These are phyloP conservation scores for Talaromyces ruber DNA, from an alignment of 495 filamentous ascomycete genomes.

Conservation along the genomic window DNA sequence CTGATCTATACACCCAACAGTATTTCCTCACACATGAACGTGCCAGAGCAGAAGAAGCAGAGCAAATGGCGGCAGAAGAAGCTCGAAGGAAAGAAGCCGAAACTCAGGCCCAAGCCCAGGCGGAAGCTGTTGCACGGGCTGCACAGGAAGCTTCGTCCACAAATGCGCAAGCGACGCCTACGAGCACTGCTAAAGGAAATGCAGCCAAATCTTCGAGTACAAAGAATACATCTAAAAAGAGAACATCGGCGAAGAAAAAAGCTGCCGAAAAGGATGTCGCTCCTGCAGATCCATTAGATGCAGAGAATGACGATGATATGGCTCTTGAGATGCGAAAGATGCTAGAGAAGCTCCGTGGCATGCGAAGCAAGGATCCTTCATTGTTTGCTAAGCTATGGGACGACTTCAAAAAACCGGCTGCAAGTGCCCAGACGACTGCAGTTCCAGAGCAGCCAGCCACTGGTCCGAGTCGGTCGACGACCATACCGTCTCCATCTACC, in stretches of 20 bases:
- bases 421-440: neutral
- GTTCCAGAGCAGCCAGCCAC: neutral
- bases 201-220: neutral
- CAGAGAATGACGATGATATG: slow-evolving; percentile 12
- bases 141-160: slow-evolving; percentile 2
- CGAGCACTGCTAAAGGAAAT: neutral
- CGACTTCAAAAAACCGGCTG: slow-evolving; percentile 19
- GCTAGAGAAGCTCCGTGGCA: slow-evolving; percentile 28
- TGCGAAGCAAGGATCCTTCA: slow-evolving; percentile 22
- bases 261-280: neutral
- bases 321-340: slow-evolving; percentile 25
- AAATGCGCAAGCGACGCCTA: neutral
- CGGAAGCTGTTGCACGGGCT: slow-evolving; percentile 1
- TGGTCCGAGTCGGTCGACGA: neutral
- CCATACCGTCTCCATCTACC: neutral
- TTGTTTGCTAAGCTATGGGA: slow-evolving; percentile 25
- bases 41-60: slow-evolving; percentile 11
- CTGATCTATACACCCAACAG: slow-evolving; percentile 19
- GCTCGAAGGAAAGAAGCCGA: slow-evolving; percentile 6
- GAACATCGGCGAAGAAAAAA: neutral
- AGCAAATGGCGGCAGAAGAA: neutral
- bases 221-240: slow-evolving; percentile 1
- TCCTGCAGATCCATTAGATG: neutral
- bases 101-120: neutral
- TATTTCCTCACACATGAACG: slow-evolving; percentile 14